Evolutionary conservation across 345 rosid genomes (phyloP).

Genomic region (Hibiscus tridactylites): DNA sequence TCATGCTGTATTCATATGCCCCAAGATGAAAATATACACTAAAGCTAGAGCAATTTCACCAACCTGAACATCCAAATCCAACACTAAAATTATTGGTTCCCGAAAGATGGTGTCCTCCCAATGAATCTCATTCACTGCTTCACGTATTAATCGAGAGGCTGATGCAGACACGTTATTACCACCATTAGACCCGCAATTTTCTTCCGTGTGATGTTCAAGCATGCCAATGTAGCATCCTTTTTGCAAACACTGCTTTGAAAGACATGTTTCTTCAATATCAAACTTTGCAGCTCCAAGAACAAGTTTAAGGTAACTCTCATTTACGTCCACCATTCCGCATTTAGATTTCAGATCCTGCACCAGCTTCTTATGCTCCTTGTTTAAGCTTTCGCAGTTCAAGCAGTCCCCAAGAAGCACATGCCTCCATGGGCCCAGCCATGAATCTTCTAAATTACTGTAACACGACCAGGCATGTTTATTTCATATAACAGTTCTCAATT

Average conservation of each 20-base stretch:
- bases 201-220: constrained; percentile 31
- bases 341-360: constrained; percentile 52
- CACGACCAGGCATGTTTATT: constrained; percentile 12
- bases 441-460: constrained; percentile 65
- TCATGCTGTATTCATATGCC: neutral
- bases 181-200: constrained; percentile 23
- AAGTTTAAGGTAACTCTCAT: constrained; percentile 49
- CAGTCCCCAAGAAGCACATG: constrained; percentile 59
- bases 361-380: constrained; percentile 43
- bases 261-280: constrained; percentile 34
- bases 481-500: neutral
- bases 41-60: constrained; percentile 9
- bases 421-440: constrained; percentile 88
- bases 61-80: constrained; percentile 86
- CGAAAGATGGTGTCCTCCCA: constrained; percentile 30
- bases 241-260: constrained; percentile 32
- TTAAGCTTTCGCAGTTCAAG: constrained; percentile 33
- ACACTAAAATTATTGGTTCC: constrained; percentile 66
- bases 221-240: constrained; percentile 59
- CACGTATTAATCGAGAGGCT: constrained; percentile 54
- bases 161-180: constrained; percentile 26
- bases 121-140: constrained; percentile 51
- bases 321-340: constrained; percentile 53
- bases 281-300: constrained; percentile 46
- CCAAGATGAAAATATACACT: neutral